Evolutionary conservation across 1,139 yeast genomes (phyloP), one percentile per base, ranked within the genome.

Genomic region (Debaryomycetaceae sp.): DNA sequence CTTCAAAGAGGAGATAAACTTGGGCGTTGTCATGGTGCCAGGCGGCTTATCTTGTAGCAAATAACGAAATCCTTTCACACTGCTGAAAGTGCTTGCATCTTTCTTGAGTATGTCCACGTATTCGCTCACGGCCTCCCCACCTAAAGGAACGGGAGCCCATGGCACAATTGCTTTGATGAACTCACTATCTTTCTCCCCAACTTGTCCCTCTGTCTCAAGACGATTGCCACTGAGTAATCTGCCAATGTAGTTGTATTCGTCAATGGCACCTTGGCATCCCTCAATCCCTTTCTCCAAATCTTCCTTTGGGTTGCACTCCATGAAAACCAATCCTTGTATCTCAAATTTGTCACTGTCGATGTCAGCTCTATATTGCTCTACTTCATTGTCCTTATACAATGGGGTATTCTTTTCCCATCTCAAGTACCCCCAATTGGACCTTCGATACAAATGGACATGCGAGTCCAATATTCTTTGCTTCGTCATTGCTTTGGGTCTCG

Each of bases 41-140:
- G 44, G 45, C 1, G 71, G 72, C 47, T 70, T 68, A 45, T 69
- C 76, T 48, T 73, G 77, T 3, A 72, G 45, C 34, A 73, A 59
- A 49, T 62, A 72, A 36, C 78, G 52, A 48, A 69, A 68, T 1
- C 76, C 78, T 44, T 66, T 60, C 23, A 44, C 50, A 27, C 37
- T 40, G 6, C 11, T 9, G 41, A 52, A 56, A 6, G 40, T 38
- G 9, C 29, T 43, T 6, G 33, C 29, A 24, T 43, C 44, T 13
- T 45, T 36, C 38, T 48, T 44, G 34, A 54, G 36, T 22, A 27
- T 37, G 6, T 46, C 42, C 2, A 52, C 48, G 36, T 44, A 55
- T 24, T 42, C 17, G 6, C 37, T 37, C 23, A 55, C 36, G 8
- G 42, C 40, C 6, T 45, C 43, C 3, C 44, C 40, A 2, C 60